Evolutionary conservation across 78 protist genomes (phyloP).

Genomic region (Monosiga brevicollis): DNA sequence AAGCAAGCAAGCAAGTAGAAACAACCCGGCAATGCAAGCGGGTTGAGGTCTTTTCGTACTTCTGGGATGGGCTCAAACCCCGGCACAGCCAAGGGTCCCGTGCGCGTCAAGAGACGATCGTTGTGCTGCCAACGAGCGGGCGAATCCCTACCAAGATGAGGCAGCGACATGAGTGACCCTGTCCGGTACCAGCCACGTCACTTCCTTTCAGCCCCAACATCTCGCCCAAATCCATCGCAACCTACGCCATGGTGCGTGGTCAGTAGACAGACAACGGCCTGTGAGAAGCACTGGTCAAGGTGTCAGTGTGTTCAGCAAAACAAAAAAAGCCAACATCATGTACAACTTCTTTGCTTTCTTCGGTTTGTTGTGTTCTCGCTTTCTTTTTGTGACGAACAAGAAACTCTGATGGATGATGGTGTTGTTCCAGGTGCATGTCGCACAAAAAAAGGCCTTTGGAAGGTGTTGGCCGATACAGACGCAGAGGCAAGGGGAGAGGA

Average conservation of each 20-base stretch:
- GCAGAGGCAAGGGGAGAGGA: no score
- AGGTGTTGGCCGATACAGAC: no score
- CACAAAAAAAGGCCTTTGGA: no score
- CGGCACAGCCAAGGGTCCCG: slow-evolving; percentile 15
- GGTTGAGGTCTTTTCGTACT: neutral
- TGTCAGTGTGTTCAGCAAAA: no score
- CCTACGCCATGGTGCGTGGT: no score
- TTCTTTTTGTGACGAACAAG: no score
- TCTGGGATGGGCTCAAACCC: slow-evolving; percentile 15
- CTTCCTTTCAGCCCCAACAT: neutral
- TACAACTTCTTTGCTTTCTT: no score
- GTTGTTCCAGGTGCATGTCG: no score
- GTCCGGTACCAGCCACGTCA: neutral
- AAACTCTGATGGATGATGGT: no score
- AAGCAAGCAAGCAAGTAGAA: neutral
- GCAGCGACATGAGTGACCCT: neutral
- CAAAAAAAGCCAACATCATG: no score
- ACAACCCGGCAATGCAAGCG: neutral
- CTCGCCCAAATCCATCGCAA: neutral
- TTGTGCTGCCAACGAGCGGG: slow-evolving; percentile 6
- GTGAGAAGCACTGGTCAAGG: neutral
- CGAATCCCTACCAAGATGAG: neutral
- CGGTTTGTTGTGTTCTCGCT: no score
- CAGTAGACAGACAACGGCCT: neutral
- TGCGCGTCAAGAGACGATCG: slow-evolving; percentile 6